Percentiles rank a stretch among this genome's conserved stretches.
Evolutionary conservation across 345 rosid genomes (phyloP).

Genomic region (Brassica carinata): DNA sequence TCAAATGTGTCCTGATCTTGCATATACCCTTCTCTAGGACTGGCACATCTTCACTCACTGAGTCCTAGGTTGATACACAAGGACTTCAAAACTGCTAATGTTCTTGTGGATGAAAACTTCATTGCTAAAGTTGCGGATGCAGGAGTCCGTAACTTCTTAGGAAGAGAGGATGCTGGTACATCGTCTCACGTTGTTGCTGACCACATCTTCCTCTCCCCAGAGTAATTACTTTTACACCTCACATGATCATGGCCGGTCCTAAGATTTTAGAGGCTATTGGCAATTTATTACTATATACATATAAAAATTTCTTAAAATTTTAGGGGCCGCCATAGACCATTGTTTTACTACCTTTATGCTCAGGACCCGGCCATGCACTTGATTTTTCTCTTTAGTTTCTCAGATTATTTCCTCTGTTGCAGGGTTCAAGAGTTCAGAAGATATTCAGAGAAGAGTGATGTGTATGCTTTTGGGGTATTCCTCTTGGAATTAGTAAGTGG

Average conservation of each 20-base stretch:
- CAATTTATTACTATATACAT: not conserved
- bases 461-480: slow-evolving; percentile 88
- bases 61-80: slow-evolving; percentile 85
- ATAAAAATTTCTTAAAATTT: no score
- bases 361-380: not conserved
- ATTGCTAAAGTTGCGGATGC: slow-evolving; percentile 96
- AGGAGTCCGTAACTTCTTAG: slow-evolving; percentile 80
- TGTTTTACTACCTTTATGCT: no score
- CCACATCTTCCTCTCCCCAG: slow-evolving; percentile 86
- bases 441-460: slow-evolving; percentile 91
- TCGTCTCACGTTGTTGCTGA: slow-evolving; percentile 70
- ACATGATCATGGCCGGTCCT: not conserved
- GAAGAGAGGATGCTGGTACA: slow-evolving; percentile 75
- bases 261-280: not conserved
- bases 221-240: slow-evolving; percentile 49
- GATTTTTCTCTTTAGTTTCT: slow-evolving; percentile 3
- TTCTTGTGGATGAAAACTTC: slow-evolving; percentile 88
- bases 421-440: slow-evolving; percentile 86
- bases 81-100: slow-evolving; percentile 90
- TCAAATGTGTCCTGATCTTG: not conserved
- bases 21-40: slow-evolving; percentile 50
- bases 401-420: not conserved
- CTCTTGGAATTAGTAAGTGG: slow-evolving; percentile 85
- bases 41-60: slow-evolving; percentile 85
- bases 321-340: no score